phyloP scores from a whole-genome alignment of 2,329 filamentous ascomycete genomes.

The Talaromyces rugulosus region DNA sequence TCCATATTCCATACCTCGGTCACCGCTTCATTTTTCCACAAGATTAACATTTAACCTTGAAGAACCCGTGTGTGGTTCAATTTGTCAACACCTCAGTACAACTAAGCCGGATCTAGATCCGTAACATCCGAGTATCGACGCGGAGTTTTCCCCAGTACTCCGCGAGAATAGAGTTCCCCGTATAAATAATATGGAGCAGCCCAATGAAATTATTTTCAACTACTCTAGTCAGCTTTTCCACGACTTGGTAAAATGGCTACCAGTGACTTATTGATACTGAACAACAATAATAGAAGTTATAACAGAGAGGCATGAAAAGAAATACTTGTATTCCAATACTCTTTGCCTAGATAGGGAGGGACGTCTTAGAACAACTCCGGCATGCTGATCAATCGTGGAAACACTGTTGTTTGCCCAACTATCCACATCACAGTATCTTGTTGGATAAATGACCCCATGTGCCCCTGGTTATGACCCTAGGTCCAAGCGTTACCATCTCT shows the following conservation, averaged over 20 bases:
- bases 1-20: no score
- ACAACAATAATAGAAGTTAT: neutral
- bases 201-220: neutral
- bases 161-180: neutral
- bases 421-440: slow-evolving; percentile 3
- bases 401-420: neutral
- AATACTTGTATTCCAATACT: neutral
- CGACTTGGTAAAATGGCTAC: neutral
- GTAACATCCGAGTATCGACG: no score
- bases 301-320: neutral
- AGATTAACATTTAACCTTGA: no score
- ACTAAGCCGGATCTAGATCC: no score
- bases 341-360: neutral
- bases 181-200: neutral
- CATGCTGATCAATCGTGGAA: neutral
- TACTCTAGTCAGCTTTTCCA: neutral
- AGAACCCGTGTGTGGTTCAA: no score
- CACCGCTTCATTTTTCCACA: no score
- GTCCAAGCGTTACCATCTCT: slow-evolving; percentile 30
- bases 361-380: neutral
- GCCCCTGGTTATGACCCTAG: slow-evolving; percentile 27
- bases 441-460: slow-evolving; percentile 38
- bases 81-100: no score
- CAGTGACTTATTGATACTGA: neutral
- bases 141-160: neutral